Conservation (phyloP, 2,329 filamentous ascomycete species). For the Fusarium denticulatum region DNA sequence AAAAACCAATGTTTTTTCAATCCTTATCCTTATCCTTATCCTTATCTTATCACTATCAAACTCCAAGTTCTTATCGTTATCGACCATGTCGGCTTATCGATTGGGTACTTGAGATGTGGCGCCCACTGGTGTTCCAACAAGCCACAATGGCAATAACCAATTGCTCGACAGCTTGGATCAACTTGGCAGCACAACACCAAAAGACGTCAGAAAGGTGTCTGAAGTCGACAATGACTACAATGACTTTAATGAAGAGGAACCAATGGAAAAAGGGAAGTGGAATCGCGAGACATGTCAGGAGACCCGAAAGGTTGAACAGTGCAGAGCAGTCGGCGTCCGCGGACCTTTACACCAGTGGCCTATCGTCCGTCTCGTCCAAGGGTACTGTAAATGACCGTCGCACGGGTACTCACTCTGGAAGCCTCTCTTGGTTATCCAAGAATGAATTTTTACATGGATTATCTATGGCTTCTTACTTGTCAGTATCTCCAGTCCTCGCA, state of each 20-base stretch:
- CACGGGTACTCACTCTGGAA: not conserved
- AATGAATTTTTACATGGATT: fast-evolving
- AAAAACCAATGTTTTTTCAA: too few relatives aligned
- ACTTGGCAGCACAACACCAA: not conserved
- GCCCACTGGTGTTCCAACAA: not conserved
- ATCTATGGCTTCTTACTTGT: not conserved
- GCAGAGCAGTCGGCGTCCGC: not conserved
- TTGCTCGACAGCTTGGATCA: fast-evolving
- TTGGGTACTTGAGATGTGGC: not conserved
- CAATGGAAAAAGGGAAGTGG: fast-evolving
- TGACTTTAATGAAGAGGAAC: fast-evolving
- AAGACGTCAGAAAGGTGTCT: too few relatives aligned
- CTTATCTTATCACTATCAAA: not conserved
- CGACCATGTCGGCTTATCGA: not conserved
- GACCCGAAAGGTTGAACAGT: not conserved
- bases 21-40: too few relatives aligned
- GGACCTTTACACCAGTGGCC: not conserved
- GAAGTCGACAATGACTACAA: fast-evolving
- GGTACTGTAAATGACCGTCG: not conserved
- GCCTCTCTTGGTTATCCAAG: not conserved
- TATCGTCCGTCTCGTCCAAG: not conserved
- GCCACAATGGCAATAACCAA: not conserved
- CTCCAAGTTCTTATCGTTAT: not conserved
- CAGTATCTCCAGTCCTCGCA: not conserved
- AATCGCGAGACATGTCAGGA: fast-evolving